Evolutionary conservation across 2,329 filamentous ascomycete genomes (phyloP), one percentile per base, ranked within the genome.

Genomic region (Talaromyces marneffei): DNA sequence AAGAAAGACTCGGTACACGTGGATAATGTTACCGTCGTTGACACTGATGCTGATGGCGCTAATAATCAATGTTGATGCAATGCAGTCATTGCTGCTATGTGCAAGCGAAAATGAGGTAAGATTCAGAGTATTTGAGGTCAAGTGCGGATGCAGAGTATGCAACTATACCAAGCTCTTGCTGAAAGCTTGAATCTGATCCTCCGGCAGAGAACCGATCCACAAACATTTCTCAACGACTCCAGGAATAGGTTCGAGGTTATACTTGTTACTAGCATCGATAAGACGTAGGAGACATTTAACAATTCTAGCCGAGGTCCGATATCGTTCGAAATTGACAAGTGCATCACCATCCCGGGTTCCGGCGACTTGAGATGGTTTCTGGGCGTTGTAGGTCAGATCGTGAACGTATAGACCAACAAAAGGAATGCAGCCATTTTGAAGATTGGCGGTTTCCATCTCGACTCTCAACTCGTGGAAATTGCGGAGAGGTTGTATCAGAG

Each of bases 401-500:
- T 86, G 85, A 4, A 86, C 85, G 70, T 87, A 88, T 35, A 87
- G 78, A 23, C 85, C 85, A 65, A 88, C 83, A 70, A 88, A 87
- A 3, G 85, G 85, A 66, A 88, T 86, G 68, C 85, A 87, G 33
- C 85, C 85, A 39, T 84, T 80, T 50, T 85, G 83, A 10, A 81
- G 72, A 63, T 79, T 80, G 20, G 80, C 79, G 8, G 80, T 81
- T 70, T 87, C 85, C 85, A 88, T 88, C 68, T 87, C 85, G 8
- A 81, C 74, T 16, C 85, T 80, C 25, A 88, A 75, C 63, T 83
- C 83, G 68, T 85, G 78, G 68, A 88, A 88, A 68, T 88, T 88
- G 58, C 83, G 81, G 33, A 86, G 72, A 1, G 85, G 85, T 62
- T 86, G 83, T 29, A 86, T 84, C 50, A 88, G 75, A 4, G 75